Conservation (phyloP, 148 eudicot species). For the Spergularia bocconei region DNA sequence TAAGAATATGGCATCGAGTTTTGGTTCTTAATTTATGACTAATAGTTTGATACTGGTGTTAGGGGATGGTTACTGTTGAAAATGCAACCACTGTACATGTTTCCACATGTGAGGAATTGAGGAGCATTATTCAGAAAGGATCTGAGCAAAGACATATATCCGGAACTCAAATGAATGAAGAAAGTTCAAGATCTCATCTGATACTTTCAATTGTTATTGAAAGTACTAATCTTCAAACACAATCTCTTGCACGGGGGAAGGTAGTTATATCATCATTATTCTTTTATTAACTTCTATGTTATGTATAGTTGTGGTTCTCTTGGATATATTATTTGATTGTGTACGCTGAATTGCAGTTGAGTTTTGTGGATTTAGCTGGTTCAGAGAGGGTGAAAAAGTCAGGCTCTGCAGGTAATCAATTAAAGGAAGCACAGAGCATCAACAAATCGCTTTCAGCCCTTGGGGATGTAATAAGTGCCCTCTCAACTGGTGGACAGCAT, state of each 20-base stretch:
- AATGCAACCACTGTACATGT: conserved; percentile 63
- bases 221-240: conserved; percentile 96
- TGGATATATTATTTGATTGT: neutral
- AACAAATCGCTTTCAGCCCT: conserved; percentile 97
- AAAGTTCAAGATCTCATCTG: conserved; percentile 94
- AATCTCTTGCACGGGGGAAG: conserved; percentile 92
- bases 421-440: conserved; percentile 98
- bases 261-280: conserved; percentile 25
- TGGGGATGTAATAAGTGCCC: conserved; percentile 95
- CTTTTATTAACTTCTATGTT: too few species aligned
- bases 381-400: conserved; percentile 97
- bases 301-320: neutral
- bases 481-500: conserved; percentile 81
- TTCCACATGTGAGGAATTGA: conserved; percentile 68
- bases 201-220: conserved; percentile 85
- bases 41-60: neutral
- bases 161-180: conserved; percentile 95
- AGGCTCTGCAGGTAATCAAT: conserved; percentile 79
- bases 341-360: conserved; percentile 50
- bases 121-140: conserved; percentile 73
- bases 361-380: conserved; percentile 99
- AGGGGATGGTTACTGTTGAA: conserved; percentile 98
- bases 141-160: conserved; percentile 90
- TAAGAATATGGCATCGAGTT: neutral
- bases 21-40: neutral